Evolutionary conservation across 2,329 filamentous ascomycete genomes (phyloP).

Genomic region (Fonsecaea monophora): DNA sequence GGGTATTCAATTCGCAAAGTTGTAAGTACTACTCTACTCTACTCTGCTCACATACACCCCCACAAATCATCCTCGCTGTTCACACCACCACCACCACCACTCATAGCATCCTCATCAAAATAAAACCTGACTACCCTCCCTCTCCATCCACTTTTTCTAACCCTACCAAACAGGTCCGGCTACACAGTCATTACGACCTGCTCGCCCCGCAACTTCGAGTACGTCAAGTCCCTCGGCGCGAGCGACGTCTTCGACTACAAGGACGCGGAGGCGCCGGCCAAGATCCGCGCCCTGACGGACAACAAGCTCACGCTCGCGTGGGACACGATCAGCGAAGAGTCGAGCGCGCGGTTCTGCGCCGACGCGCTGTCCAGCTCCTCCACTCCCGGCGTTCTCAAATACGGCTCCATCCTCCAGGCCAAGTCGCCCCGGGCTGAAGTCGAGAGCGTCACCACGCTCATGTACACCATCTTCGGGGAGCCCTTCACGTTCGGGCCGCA

Average conservation of each 20-base stretch:
- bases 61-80: too few species aligned
- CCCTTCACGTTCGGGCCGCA: slow-evolving; percentile 36
- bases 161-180: slow-evolving; percentile 41
- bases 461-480: slow-evolving; percentile 47
- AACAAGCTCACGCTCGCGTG: slow-evolving; percentile 49
- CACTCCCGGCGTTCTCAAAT: slow-evolving; percentile 42
- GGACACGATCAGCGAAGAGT: slow-evolving; percentile 47
- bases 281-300: slow-evolving; percentile 45
- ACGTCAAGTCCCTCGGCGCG: slow-evolving; percentile 55
- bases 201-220: slow-evolving; percentile 53
- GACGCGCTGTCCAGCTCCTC: slow-evolving; percentile 42
- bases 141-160: slow-evolving; percentile 2
- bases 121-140: slow-evolving; percentile 1
- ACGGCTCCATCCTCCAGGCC: slow-evolving; percentile 42
- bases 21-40: slow-evolving; percentile 30
- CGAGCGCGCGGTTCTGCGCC: slow-evolving; percentile 45
- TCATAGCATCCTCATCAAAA: not conserved
- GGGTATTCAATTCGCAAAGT: slow-evolving; percentile 52
- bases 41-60: too few species aligned
- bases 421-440: slow-evolving; percentile 46
- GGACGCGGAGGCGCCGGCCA: slow-evolving; percentile 42
- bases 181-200: slow-evolving; percentile 52
- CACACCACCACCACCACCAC: not conserved
- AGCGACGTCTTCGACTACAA: slow-evolving; percentile 56
- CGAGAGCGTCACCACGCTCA: slow-evolving; percentile 43